Evolutionary conservation across 2,329 filamentous ascomycete species (phyloP), one percentile per base, ranked within the genome.

Genomic region (Pestalotiopsis sp.): DNA sequence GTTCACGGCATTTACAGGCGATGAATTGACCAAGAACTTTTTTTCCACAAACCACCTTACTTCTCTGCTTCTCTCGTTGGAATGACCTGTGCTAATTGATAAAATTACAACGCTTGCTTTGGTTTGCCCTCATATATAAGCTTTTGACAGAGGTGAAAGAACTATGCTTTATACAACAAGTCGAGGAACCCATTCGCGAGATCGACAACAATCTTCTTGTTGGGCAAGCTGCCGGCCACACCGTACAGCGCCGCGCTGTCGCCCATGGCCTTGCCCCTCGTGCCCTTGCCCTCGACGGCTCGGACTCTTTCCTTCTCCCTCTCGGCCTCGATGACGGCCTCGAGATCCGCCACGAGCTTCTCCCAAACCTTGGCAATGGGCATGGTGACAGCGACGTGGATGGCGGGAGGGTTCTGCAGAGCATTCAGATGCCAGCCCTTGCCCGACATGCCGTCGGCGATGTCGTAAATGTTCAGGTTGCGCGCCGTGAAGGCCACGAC

Each of bases 401-500:
- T 94, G 23, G 94, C 96, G 0, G 96, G 91, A 2, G 96, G 96
- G 75, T 90, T 91, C 82, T 99, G 96, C 71, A 99, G 86, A 2
- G 95, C 93, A 77, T 98, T 99, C 69, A 99, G 86, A 82, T 99
- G 96, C 96, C 96, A 99, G 3, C 96, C 95, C 77, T 91, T 92
- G 0, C 83, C 83, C 13, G 88, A 89, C 92, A 99, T 95, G 73
- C 85, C 93, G 80, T 99, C 96, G 7, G 95, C 94, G 73, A 99
- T 90, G 77, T 97, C 95, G 82, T 99, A 99, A 71, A 97, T 92
- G 81, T 98, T 91, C 57, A 99, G 87, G n/a, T 89, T 91, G 74
- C 89, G 87, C n/a, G 92, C 91, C 12, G 88, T 88, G 82, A 98
- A 98, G 1, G 96, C 93, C 4, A 99, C 90, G 36, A 99, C 96